These are phyloP conservation scores for Linnemannia hyalina DNA, from an alignment of 192 early-diverging fungal species.

Conservation along the genomic window DNA sequence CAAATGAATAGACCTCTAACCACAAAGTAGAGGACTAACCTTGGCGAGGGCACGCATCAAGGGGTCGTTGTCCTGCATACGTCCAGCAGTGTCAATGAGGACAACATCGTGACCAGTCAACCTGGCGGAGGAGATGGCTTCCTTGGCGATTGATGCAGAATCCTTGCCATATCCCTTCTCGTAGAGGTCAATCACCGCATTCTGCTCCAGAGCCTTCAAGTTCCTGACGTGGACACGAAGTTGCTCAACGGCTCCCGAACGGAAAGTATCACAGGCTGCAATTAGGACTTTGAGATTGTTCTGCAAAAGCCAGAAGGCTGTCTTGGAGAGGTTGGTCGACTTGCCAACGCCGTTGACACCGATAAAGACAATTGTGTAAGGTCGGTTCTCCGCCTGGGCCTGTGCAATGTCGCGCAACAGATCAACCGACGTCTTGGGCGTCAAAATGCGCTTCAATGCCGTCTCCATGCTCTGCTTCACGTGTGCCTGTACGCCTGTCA, in stretches of 20 bases:
- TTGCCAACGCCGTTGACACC: slow-evolving; percentile 97
- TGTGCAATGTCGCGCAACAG: slow-evolving; percentile 90
- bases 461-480: slow-evolving; percentile 87
- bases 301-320: slow-evolving; percentile 95
- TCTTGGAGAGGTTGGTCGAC: slow-evolving; percentile 94
- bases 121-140: slow-evolving; percentile 84
- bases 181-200: slow-evolving; percentile 84
- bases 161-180: slow-evolving; percentile 98
- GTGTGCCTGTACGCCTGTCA: slow-evolving; percentile 66
- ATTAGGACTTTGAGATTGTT: slow-evolving; percentile 92
- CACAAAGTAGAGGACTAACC: slow-evolving; percentile 45
- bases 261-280: slow-evolving; percentile 97
- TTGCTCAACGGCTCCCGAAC: slow-evolving; percentile 96
- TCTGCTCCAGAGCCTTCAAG: slow-evolving; percentile 79
- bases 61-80: slow-evolving; percentile 99
- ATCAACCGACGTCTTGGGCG: slow-evolving; percentile 91
- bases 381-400: slow-evolving; percentile 73
- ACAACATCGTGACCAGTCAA: slow-evolving; percentile 88
- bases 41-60: slow-evolving; percentile 97
- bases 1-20: background rate
- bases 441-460: slow-evolving; percentile 88
- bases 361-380: slow-evolving; percentile 93
- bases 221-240: slow-evolving; percentile 92
- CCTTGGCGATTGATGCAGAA: slow-evolving; percentile 94
- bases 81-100: slow-evolving; percentile 94